These are phyloP conservation scores for Paulownia fortunei DNA, from an alignment of 257 asterid species.

Conservation along the genomic window DNA sequence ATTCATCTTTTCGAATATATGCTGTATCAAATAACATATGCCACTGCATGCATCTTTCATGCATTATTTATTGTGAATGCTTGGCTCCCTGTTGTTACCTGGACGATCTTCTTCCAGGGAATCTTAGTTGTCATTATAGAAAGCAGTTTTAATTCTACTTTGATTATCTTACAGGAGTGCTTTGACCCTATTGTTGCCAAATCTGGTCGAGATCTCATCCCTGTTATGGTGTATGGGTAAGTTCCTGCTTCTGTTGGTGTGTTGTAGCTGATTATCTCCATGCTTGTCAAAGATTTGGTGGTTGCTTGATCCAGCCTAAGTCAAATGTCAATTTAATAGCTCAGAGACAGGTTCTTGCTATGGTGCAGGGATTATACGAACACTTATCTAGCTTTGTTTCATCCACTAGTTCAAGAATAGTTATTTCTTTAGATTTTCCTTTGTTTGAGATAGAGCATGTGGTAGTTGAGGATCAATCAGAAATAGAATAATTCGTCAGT, in stretches of 20 bases:
- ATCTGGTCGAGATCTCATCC: slow-evolving; percentile 87
- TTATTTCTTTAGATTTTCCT: not conserved
- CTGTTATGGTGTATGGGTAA: slow-evolving; percentile 92
- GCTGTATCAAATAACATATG: not conserved
- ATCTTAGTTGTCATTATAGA: not conserved
- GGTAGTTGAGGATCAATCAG: not conserved
- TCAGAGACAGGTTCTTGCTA: not conserved
- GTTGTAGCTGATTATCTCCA: not conserved
- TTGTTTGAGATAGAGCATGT: not conserved
- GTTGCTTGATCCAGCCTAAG: not conserved
- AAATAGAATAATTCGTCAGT: not conserved
- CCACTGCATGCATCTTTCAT: not conserved
- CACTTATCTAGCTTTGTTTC: not conserved
- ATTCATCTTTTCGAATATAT: not conserved
- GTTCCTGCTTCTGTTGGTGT: slow-evolving; percentile 29
- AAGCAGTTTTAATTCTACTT: slow-evolving; percentile 5
- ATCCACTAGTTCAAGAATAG: not conserved
- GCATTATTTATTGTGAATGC: not conserved
- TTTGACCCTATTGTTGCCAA: slow-evolving; percentile 86
- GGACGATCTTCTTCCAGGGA: not conserved
- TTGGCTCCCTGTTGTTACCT: not conserved
- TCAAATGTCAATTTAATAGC: not conserved
- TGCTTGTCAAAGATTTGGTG: not conserved
- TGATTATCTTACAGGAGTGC: slow-evolving; percentile 65
- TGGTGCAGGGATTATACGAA: not conserved